A percentile compares a stretch with the other conserved stretches of the same genome.
These are phyloP conservation scores for Anisogramma anomala DNA, from an alignment of 2,329 filamentous ascomycete genomes.

Conservation along the genomic window DNA sequence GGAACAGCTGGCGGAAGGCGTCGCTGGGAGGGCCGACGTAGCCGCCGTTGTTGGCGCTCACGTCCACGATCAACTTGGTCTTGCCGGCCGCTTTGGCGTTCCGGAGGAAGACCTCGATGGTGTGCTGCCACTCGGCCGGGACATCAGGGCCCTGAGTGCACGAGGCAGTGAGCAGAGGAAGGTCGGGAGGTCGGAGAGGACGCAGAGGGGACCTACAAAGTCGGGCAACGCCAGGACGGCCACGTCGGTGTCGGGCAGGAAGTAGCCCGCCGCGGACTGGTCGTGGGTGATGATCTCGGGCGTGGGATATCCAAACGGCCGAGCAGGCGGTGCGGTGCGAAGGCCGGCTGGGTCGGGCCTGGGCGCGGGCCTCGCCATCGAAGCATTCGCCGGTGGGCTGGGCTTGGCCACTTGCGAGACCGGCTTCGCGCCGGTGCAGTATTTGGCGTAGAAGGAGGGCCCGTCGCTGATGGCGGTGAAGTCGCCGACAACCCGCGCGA, in stretches of 20 bases:
- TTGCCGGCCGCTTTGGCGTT: slow-evolving; percentile 33
- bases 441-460: slow-evolving; percentile 20
- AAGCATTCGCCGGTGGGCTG: neutral
- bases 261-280: slow-evolving; percentile 23
- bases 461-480: slow-evolving; percentile 24
- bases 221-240: slow-evolving; percentile 23
- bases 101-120: slow-evolving; percentile 23
- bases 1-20: slow-evolving; percentile 44
- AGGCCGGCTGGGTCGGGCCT: slow-evolving; percentile 9
- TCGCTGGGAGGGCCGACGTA: slow-evolving; percentile 43
- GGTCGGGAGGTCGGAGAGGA: too few relatives aligned
- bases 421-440: slow-evolving; percentile 14
- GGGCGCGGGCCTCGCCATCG: slow-evolving; percentile 5
- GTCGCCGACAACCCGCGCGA: slow-evolving; percentile 25
- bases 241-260: slow-evolving; percentile 23
- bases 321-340: slow-evolving; percentile 1
- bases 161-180: too few relatives aligned
- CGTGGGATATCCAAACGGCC: slow-evolving; percentile 19
- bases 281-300: slow-evolving; percentile 23
- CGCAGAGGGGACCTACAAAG: slow-evolving; percentile 18
- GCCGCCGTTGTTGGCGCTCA: slow-evolving; percentile 44
- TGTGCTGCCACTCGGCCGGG: slow-evolving; percentile 22
- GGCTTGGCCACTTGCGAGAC: slow-evolving; percentile 10
- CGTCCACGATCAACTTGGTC: slow-evolving; percentile 44
- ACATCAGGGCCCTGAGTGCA: slow-evolving; percentile 12